Conservation (phyloP, 495 filamentous ascomycete genomes). For the Daldinia childiae region DNA sequence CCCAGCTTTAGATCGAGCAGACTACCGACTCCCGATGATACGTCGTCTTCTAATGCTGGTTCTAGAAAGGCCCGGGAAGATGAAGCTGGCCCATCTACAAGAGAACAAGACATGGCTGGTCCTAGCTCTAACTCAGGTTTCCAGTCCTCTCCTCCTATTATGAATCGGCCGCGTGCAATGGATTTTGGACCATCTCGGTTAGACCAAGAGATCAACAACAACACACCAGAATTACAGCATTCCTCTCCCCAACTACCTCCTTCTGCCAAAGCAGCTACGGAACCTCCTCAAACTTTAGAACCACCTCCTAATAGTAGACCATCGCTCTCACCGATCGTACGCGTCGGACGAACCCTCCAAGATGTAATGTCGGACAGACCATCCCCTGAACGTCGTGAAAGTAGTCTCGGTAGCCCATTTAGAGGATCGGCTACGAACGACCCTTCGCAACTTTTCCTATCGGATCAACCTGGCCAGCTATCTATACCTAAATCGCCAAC, state of each 20-base stretch:
- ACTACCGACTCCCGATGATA: constrained; percentile 64
- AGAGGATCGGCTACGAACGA: constrained; percentile 52
- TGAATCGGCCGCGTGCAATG: constrained; percentile 42
- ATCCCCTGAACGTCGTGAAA: constrained; percentile 56
- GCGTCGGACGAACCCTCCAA: constrained; percentile 61
- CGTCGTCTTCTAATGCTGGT: constrained; percentile 58
- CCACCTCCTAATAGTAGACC: constrained; percentile 48
- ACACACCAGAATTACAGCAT: constrained; percentile 43
- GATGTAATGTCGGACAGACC: constrained; percentile 62
- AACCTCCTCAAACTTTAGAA: constrained; percentile 30
- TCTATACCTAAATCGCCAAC: constrained; percentile 32
- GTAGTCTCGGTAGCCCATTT: constrained; percentile 62
- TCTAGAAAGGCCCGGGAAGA: constrained; percentile 35
- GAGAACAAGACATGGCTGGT: constrained; percentile 6
- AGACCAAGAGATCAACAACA: constrained; percentile 41
- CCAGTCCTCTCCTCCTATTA: constrained; percentile 43
- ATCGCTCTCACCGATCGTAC: constrained; percentile 61
- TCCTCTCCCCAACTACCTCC: constrained; percentile 47
- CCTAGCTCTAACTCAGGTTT: constrained; percentile 27
- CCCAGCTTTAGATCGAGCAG: constrained; percentile 52
- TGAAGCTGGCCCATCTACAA: constrained; percentile 25
- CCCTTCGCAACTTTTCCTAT: constrained; percentile 24
- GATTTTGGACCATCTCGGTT: constrained; percentile 41
- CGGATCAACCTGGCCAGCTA: constrained; percentile 15
- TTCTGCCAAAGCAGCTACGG: constrained; percentile 43